Base-by-base conservation (phyloP, 1,284 basidiomycete genomes). In the Cryptococcus sp. region DNA sequence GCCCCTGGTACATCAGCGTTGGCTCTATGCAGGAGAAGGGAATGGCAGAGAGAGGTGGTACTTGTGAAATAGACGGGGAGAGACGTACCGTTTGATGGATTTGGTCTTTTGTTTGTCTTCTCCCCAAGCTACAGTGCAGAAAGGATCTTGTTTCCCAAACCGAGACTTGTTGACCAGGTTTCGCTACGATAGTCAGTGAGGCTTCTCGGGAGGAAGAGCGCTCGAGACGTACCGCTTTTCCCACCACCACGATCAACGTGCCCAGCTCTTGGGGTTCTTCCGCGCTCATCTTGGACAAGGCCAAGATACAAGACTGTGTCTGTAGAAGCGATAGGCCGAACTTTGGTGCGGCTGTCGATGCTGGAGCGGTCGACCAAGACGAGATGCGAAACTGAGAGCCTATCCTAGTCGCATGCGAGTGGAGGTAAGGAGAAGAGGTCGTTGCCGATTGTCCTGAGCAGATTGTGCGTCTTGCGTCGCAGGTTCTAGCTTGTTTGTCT, bases 101-200 rank as follows among this genome's bases (percentile, higher is more conserved):
- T 87, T 87, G 25, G 94, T 93, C 43, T 85, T 80, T 48, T 83
- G 82, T 65, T 83, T 92, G 72, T 90, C 83, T 39, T 83, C 82
- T 62, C 87, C 86, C 51, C 92, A 77, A 5, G 78, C 76, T 34
- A 97, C 79, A 22, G 84, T 77, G 63, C 91, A 94, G 72, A 93
- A 98, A 0, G 95, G 95, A 68, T 97, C 92, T 73, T 98, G 95
- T 73, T 98, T 98, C 58, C 94, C 91, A 47, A 97, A 92, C 59
- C 92, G 84, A 60, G 86, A 80, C 75, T 93, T 93, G 71, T 95
- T 94, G 12, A 89, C 89, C 46, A 95, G 78, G 75, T 95, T 89
- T 74, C 85, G 83, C 90, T 94, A 67, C 28, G 12, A 31, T 2
- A 43, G n/a, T 25, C n/a, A 48, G 39, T 0, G 31, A 45, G 11